Evolutionary conservation across 2,329 filamentous ascomycete species (phyloP), one percentile per base, ranked within the genome.

Genomic region (Cephalotrichum gorgonifer): DNA sequence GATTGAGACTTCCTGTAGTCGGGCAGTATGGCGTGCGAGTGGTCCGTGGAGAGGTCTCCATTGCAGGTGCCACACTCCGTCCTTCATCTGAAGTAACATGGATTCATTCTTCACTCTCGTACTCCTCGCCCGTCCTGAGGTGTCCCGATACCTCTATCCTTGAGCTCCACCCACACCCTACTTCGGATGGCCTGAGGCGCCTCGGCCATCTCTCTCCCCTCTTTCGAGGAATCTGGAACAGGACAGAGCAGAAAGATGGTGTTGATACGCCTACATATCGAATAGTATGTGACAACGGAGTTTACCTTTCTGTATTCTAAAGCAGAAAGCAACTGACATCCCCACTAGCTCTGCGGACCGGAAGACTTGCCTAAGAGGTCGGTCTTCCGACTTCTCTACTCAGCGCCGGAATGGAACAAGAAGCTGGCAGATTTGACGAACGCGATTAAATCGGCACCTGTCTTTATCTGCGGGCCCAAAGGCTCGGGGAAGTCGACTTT

Each of bases 401-500:
- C 75, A 2, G 75, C 76, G 8, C 70, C 78, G 5, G 73, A 76
- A 56, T 79, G 81, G 82, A 79, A 84, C 55, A 74, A 73, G 57
- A 72, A 75, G 48, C 65, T 78, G n/a, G 74, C 72, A 22, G 42
- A 65, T 11, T 47, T 53, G 8, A 50, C 50, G 1, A 49, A 57
- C 31, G 56, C 56, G 11, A 68, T 62, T 44, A 64, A 62, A 35
- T 60, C 58, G 14, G 61, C 57, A 6, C 60, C 63, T 43, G 62
- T 62, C 6, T 68, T 89, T 52, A 67, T 88, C 3, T 82, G 82
- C 45, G 86, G 86, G 0, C 78, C 83, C 0, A 86, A 88, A 54
- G 81, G 78, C 1, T 79, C 85, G 3, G 86, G 86, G 2, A 90
- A 90, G 58, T 89, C 86, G 1, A 88, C 84, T 0, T 86, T 89